Base-by-base conservation (phyloP, 2,329 filamentous ascomycete species). In the Aureobasidium lini region DNA sequence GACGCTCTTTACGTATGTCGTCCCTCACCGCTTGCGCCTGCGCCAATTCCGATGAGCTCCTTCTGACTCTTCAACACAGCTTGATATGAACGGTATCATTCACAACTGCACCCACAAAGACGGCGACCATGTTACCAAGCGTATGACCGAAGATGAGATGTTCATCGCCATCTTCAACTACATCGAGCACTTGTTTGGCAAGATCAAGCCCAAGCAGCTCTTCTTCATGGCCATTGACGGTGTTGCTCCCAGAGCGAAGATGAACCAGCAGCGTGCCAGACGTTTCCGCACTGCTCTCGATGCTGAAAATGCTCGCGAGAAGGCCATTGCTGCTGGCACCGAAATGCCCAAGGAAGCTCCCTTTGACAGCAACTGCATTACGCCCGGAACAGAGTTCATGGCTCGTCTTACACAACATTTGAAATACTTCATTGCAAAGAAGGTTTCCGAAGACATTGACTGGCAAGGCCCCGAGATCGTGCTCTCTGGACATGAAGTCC, bases 201-300 rank as follows among this genome's bases (percentile, higher is more conserved):
- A 96, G 76, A 99, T 99, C 72, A 97, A 97, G 75, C 94, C 94
- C 11, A 93, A 96, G 76, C 87, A 96, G 79, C 83, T 99, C 37
- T 99, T 99, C 77, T 99, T 96, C 80, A 99, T 99, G 94, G 95
- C 94, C 53, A 94, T 99, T 65, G 94, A 99, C 70, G 94, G 94
- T 68, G 95, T 99, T 63, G 94, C 94, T 23, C 95, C 94, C 16
- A 88, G 94, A 69, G 94, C 94, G 67, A 99, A 99, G 81, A 99
- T 99, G 94, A 99, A 99, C 74, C 94, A 99, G 75, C 94, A 99
- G 77, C 90, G 94, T 67, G 89, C 94, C 60, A 87, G 94, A 69
- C 88, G 94, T 71, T 99, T 99, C 75, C 85, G 94, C 69, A 97
- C 94, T 28, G 94, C 94, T 42, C 79, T 96, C 53, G 95, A 99